Conservation (phyloP, 306 rosid species). For the Prunus fruticosa region DNA sequence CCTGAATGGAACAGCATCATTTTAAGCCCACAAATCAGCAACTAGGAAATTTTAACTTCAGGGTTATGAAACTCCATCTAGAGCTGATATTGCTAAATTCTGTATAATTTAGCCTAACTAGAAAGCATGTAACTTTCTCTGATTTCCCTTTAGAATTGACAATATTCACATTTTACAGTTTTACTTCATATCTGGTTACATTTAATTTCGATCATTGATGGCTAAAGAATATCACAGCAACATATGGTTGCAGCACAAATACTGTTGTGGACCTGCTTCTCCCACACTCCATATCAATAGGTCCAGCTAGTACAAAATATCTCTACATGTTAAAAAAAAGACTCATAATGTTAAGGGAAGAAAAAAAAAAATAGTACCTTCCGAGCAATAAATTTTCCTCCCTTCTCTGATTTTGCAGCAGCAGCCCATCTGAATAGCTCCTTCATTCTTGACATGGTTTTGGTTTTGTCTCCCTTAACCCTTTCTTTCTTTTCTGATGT, state of each 20-base stretch:
- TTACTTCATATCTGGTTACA: neutral
- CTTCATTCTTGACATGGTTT: slow-evolving; percentile 74
- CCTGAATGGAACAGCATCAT: slow-evolving; percentile 40
- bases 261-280: neutral
- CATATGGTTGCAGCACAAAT: neutral
- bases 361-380: slow-evolving; percentile 42
- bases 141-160: neutral
- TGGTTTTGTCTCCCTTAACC: slow-evolving; percentile 45
- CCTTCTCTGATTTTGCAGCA: slow-evolving; percentile 68
- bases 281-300: neutral
- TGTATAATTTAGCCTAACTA: neutral
- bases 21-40: neutral
- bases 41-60: neutral
- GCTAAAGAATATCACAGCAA: neutral
- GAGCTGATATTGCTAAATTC: neutral
- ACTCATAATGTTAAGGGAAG: neutral
- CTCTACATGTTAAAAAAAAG: neutral
- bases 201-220: neutral
- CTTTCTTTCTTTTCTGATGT: slow-evolving; percentile 35
- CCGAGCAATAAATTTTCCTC: slow-evolving; percentile 50
- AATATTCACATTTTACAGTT: neutral
- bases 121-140: neutral
- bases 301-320: neutral
- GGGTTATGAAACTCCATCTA: neutral
- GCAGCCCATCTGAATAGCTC: slow-evolving; percentile 90